Base-by-base conservation (phyloP, 257 asterid species). In the Avicennia marina region DNA sequence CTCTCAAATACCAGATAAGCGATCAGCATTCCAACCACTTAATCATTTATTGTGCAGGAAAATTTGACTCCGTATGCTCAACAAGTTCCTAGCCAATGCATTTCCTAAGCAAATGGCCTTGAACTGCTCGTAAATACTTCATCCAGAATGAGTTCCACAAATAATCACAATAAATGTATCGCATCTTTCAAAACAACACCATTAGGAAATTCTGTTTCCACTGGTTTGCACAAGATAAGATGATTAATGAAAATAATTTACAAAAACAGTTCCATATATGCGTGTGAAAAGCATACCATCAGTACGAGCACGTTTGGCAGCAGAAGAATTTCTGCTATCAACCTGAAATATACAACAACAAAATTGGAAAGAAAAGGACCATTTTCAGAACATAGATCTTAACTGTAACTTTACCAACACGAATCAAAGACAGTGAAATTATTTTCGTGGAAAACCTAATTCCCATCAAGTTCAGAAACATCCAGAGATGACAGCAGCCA, bases 271-370 rank as follows among this genome's bases (percentile, higher is more conserved):
- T n/a, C n/a, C n/a, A n/a, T n/a, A n/a, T n/a, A n/a, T n/a, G n/a
- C n/a, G n/a, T n/a, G n/a, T n/a, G 20, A 49, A 15, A 34, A 40
- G 13, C 58, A 52, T 78, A 85, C 95, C 89, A 53, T 85, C 95
- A 34, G 95, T 85, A 38, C 95, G 71, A 47, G 91, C 95, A 47
- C 91, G 85, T 53, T 86, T 86, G 53, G 81, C 73, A 20, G 95
- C 90, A 4, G 95, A 83, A 49, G 94, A 79, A 53, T 79, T 86
- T 57, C 95, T 76, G 78, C 58, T 81, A 63, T 83, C 94, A 12
- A 83, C 89, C 95, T 86, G 72, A 13, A 53, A 62, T 20, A 5
- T 29, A 25, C 12, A 36, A 45, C 34, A 16, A 11, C 2, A 43
- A 43, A n/a, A n/a, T n/a, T 39, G 10, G 6, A 46, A 17, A n/a